These are phyloP conservation scores for Tetraselmis chui DNA, from an alignment of 139 green algal species.

Conservation along the genomic window DNA sequence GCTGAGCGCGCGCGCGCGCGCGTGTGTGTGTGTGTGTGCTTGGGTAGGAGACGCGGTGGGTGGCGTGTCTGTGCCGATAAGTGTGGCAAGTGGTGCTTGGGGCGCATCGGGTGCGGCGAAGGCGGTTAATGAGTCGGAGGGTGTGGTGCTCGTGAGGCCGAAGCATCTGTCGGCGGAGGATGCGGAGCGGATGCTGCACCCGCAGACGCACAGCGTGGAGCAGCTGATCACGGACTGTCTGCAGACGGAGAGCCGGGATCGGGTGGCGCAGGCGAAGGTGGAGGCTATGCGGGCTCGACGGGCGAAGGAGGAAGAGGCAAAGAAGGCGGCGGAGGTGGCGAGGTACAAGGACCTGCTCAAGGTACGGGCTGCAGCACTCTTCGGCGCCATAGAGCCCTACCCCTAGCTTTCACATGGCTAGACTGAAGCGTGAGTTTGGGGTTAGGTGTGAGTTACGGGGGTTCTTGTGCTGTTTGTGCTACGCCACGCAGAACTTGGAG, in stretches of 20 bases:
- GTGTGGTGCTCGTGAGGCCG: neutral
- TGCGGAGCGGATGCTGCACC: neutral
- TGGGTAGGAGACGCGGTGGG: too few relatives aligned
- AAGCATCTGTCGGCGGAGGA: neutral
- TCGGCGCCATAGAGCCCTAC: too few relatives aligned
- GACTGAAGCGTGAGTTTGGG: too few relatives aligned
- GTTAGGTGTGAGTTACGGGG: too few relatives aligned
- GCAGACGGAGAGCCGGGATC: neutral
- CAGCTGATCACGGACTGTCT: neutral
- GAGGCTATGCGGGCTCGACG: neutral
- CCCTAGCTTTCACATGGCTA: too few relatives aligned
- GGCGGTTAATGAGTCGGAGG: neutral
- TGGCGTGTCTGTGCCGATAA: too few relatives aligned
- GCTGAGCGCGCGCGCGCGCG: too few relatives aligned
- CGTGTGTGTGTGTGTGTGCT: too few relatives aligned
- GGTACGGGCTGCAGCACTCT: too few relatives aligned
- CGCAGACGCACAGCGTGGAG: neutral
- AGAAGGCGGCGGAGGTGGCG: neutral
- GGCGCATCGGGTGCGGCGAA: too few relatives aligned
- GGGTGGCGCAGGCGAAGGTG: neutral
- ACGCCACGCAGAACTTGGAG: neutral
- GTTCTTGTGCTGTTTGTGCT: too few relatives aligned
- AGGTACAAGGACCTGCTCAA: neutral
- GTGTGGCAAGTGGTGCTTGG: too few relatives aligned
- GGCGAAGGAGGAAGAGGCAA: neutral